phyloP scores from a whole-genome alignment of 2,329 filamentous ascomycete species.

The Rutstroemia sp. region DNA sequence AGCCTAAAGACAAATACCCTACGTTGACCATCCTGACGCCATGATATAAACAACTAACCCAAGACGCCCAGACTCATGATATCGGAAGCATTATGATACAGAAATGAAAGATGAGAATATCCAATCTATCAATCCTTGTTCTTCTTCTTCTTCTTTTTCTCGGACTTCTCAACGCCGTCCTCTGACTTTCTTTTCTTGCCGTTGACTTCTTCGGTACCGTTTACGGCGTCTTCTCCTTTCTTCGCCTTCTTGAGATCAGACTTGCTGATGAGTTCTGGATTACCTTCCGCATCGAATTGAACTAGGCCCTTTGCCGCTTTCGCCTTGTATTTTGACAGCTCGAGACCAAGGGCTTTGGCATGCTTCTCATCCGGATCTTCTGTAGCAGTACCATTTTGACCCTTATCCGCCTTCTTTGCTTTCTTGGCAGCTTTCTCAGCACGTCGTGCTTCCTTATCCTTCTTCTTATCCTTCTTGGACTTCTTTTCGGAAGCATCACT shows the following conservation, averaged over 20 bases:
- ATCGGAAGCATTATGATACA: conserved; percentile 15
- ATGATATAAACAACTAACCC: conserved; percentile 8
- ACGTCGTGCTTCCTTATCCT: conserved; percentile 28
- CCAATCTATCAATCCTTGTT: conserved; percentile 25
- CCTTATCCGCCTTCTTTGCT: conserved; percentile 29
- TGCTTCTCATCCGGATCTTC: conserved; percentile 38
- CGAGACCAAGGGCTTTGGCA: conserved; percentile 61
- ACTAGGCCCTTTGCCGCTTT: conserved; percentile 60
- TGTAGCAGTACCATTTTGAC: conserved; percentile 16
- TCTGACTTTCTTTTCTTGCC: conserved; percentile 65
- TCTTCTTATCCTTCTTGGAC: conserved; percentile 34
- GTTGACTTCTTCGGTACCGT: conserved; percentile 32
- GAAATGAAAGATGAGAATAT: conserved; percentile 8
- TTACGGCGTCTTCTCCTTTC: conserved; percentile 59
- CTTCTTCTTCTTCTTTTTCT: conserved; percentile 53
- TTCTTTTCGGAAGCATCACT: conserved; percentile 9
- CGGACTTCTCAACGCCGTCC: conserved; percentile 50
- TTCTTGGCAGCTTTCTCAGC: conserved; percentile 20
- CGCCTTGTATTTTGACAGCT: conserved; percentile 68
- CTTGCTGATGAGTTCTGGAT: conserved; percentile 35
- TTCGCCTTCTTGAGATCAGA: conserved; percentile 54
- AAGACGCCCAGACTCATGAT: conserved; percentile 11
- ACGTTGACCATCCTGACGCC: conserved; percentile 7
- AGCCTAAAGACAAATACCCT: conserved; percentile 9
- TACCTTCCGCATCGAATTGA: conserved; percentile 44